Conservation (phyloP, 176 grass and related monocot species). For the Cenchrus americanus region DNA sequence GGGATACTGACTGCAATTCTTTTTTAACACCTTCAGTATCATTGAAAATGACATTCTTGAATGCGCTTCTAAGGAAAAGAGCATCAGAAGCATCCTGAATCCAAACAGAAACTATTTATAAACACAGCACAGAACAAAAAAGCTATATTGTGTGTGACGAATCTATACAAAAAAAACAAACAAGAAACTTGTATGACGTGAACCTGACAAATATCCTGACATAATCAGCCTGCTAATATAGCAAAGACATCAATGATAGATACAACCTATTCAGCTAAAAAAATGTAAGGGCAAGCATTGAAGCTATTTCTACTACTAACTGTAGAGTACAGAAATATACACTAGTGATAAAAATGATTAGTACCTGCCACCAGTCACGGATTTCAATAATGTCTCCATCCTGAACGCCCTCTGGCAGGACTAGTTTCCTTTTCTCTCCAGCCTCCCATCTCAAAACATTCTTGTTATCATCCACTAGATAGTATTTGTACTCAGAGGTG, state of each 20-base stretch:
- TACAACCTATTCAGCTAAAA: too few species aligned
- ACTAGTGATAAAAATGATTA: neutral
- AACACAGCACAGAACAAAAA: neutral
- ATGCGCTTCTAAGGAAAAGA: conserved; percentile 87
- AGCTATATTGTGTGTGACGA: neutral
- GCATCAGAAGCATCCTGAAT: conserved; percentile 90
- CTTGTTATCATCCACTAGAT: conserved; percentile 77
- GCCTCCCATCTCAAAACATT: conserved; percentile 81
- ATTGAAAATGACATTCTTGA: conserved; percentile 81
- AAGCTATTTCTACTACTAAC: neutral
- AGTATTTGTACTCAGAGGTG: conserved; percentile 72
- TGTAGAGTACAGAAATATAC: neutral
- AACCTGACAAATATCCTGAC: neutral
- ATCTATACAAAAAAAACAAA: neutral
- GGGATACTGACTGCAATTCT: conserved; percentile 36
- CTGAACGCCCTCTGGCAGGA: conserved; percentile 63
- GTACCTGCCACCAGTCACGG: conserved; percentile 91
- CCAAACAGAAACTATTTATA: conserved; percentile 10
- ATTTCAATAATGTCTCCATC: conserved; percentile 80
- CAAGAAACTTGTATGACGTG: neutral
- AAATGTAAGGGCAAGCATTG: neutral
- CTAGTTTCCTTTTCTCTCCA: conserved; percentile 72
- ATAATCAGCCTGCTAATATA: conserved; percentile 1
- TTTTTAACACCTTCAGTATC: conserved; percentile 53
- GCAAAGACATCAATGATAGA: neutral